Base-by-base conservation (phyloP, 2,329 filamentous ascomycete genomes). In the Amesomyces nigricolor region DNA sequence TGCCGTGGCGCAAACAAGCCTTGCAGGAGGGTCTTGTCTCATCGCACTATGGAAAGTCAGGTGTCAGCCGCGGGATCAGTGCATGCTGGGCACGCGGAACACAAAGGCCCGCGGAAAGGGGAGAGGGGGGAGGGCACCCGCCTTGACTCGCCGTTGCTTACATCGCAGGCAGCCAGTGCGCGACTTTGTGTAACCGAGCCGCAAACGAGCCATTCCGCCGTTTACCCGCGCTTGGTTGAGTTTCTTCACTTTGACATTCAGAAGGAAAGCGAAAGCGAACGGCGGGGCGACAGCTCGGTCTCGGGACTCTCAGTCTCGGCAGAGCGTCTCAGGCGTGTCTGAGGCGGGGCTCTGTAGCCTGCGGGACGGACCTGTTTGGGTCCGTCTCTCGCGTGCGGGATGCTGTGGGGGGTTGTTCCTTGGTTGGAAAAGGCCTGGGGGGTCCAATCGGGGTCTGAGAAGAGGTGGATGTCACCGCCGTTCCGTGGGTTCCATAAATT, bases 1-100 rank as follows among this genome's bases (percentile, higher is more conserved):
- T 62, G 16, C 64, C 64, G 56, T 73, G 71, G 47, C 70, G 66
- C 17, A 66, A 58, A 51, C 71, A 73, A 5, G 70, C 70, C 17
- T 59, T 63, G 56, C 71, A 73, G 4, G 71, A 71, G 4, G 71
- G 71, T n/a, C 61, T 63, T 5, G 64, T 65, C 59, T 73, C 71
- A 50, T 73, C 70, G 57, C 71, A 73, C 71, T 73, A 29, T 5
- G 8, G 19, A 26, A 26, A 26, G 22, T 26, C 22, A 26, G 6
- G 5, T n/a, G 45, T 45, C 17, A 43, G 38, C 16, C 7, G 39
- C 44, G 10, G 17, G 17, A 19, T 19, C n/a, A 4, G 30, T 32
- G 30, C 10, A 10, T 32, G 30, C 30, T 43, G 6, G 29, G 19
- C 9, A 37, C 8, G 29, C n/a, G 45, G 16, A 6, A 13, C 8